A percentile compares a stretch with the other conserved stretches of the same genome.
Conservation (phyloP, 2,329 filamentous ascomycete genomes). For the Colletotrichum sp. region DNA sequence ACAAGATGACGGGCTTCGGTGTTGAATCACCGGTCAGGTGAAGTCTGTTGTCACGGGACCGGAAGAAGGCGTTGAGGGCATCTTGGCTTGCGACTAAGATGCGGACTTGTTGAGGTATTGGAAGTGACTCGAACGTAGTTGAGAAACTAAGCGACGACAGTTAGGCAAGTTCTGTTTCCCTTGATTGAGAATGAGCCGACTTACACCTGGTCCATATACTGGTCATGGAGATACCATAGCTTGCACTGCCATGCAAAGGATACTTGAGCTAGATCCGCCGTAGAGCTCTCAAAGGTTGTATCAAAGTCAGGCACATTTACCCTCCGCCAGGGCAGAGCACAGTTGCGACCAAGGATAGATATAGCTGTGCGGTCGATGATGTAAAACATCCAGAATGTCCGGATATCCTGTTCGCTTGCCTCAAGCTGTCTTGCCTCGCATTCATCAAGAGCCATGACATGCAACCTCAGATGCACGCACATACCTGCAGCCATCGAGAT, state of each 20-base stretch:
- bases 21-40: conserved; percentile 10
- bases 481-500: conserved; percentile 24
- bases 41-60: conserved; percentile 10
- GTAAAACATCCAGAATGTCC: conserved; percentile 25
- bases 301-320: conserved; percentile 22
- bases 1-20: conserved; percentile 18
- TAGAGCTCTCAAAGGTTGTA: conserved; percentile 1
- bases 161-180: background rate
- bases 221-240: conserved; percentile 23
- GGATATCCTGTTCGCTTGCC: conserved; percentile 17
- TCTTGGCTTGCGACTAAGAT: conserved; percentile 21
- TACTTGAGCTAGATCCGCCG: conserved; percentile 11
- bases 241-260: conserved; percentile 23
- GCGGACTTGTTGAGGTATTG: conserved; percentile 20
- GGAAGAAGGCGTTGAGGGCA: conserved; percentile 19
- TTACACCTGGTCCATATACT: conserved; percentile 25
- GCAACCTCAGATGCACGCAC: conserved; percentile 20
- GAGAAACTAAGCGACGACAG: background rate
- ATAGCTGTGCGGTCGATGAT: conserved; percentile 23
- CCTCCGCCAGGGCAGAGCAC: conserved; percentile 20
- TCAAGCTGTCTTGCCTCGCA: conserved; percentile 19
- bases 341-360: conserved; percentile 21
- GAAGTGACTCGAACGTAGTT: conserved; percentile 18
- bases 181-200: background rate
- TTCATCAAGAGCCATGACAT: conserved; percentile 20